Evolutionary conservation across 2,329 filamentous ascomycete species (phyloP), one percentile per base, ranked within the genome.

Genomic region (Truncatella angustata): DNA sequence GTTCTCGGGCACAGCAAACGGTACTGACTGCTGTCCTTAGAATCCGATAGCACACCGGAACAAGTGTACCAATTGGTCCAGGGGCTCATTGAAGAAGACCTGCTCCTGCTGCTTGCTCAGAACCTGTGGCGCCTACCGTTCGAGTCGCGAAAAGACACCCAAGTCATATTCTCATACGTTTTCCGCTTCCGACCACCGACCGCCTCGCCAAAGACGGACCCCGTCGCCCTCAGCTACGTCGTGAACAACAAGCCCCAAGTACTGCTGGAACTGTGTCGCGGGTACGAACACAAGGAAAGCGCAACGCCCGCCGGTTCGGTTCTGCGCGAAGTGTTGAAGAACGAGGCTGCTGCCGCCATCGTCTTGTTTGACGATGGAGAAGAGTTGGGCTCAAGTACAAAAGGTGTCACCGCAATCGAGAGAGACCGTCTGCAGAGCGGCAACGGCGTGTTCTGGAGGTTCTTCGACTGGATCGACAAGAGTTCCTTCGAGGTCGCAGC

Each of bases 401-500:
- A 91, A 57, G 88, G 91, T 37, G 77, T 96, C 35, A 85, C 81
- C 48, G 86, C 84, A 20, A 89, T 97, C 56, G 88, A 94, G 63
- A 84, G 87, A 43, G 87, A 90, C 54, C 73, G 84, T 36, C 84
- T 82, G 30, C 88, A 94, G 62, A 87, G 82, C 43, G 92, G 92
- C 11, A 81, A 85, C 40, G 93, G 93, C 3, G 85, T 97, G 2
- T 97, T 99, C 69, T 99, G 94, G 94, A 87, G 84, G 43, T 97
- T 97, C 73, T 97, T 99, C 66, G 85, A 88, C 56, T 99, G 93
- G 91, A 96, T 99, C 63, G 92, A 97, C 73, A 91, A 91, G 72
- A 91, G 91, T 61, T 92, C 89, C 26, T 99, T 99, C 65, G 94
- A 99, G 75, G 90, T 97, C 59, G 92, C 91, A 63, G 93, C 94